A percentile compares a stretch with the other conserved stretches of the same genome.
Conservation (phyloP, 1,139 yeast species). For the Yamadazyma blattariae region DNA sequence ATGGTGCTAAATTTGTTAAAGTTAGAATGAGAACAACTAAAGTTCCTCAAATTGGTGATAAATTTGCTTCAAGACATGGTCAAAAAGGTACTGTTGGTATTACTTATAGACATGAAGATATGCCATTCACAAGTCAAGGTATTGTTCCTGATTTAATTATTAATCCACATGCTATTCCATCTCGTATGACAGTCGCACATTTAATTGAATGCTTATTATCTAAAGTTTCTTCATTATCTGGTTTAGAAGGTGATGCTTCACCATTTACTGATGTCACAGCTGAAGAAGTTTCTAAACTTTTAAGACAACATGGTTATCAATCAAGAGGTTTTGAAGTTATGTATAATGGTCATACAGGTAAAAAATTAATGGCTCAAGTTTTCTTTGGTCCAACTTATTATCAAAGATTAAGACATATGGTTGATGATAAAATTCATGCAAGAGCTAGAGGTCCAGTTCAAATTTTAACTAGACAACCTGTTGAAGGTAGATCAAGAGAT, state of each 20-base stretch:
- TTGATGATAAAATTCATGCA: constrained; percentile 98
- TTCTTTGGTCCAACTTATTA: constrained; percentile 99
- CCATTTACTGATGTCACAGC: constrained; percentile 98
- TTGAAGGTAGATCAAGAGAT: constrained; percentile 98
- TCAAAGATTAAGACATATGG: constrained; percentile 99
- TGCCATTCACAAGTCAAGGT: constrained; percentile 98
- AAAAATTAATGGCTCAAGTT: constrained; percentile 94
- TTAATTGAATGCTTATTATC: constrained; percentile 95
- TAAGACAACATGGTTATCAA: constrained; percentile 95
- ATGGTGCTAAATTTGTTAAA: constrained; percentile 94
- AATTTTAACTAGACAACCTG: constrained; percentile 97
- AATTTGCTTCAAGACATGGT: constrained; percentile 98
- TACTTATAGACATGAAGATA: constrained; percentile 96
- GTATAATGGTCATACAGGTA: constrained; percentile 99
- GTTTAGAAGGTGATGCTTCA: constrained; percentile 98
- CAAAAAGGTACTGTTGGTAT: constrained; percentile 99
- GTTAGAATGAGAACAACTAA: constrained; percentile 99
- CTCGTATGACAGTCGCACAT: constrained; percentile 99
- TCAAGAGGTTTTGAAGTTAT: constrained; percentile 98
- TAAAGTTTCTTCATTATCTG: constrained; percentile 91
- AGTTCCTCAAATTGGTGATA: constrained; percentile 98
- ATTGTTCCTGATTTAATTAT: constrained; percentile 95
- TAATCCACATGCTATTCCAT: constrained; percentile 99
- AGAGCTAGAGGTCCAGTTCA: constrained; percentile 99
- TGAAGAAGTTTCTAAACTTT: constrained; percentile 86